A percentile compares a stretch with the other conserved stretches of the same genome.
phyloP scores from a whole-genome alignment of 176 grass and related monocot species.

The Carex parvula region DNA sequence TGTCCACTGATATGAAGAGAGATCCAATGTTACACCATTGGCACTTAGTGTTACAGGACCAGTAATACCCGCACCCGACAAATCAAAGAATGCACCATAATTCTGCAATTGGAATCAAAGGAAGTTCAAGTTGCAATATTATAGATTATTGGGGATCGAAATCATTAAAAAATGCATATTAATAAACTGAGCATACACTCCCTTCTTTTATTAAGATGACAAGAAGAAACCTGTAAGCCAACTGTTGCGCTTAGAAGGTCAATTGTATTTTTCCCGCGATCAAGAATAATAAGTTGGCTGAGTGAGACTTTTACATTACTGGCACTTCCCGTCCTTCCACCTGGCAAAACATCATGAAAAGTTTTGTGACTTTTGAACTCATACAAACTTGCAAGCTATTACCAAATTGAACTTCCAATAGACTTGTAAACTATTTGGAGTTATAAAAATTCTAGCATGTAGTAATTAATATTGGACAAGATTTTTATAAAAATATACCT shows the following conservation, averaged over 20 bases:
- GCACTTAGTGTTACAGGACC: conserved; percentile 85
- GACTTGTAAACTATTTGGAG: neutral
- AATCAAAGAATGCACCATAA: conserved; percentile 93
- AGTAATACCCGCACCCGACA: conserved; percentile 81
- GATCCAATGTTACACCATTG: conserved; percentile 40
- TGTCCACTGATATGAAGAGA: conserved; percentile 78
- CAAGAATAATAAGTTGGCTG: conserved; percentile 51
- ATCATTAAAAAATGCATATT: neutral
- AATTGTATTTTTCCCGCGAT: conserved; percentile 78
- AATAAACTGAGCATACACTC: neutral
- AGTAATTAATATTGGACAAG: conserved; percentile 10
- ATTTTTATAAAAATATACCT: conserved; percentile 42
- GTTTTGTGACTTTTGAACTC: conserved; percentile 5
- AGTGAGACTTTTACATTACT: conserved; percentile 43
- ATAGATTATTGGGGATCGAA: neutral
- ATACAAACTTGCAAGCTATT: neutral
- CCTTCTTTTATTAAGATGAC: neutral
- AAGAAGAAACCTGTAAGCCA: conserved; percentile 63
- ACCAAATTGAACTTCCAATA: neutral
- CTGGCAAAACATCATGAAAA: conserved; percentile 43
- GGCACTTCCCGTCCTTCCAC: conserved; percentile 49
- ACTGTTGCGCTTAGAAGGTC: conserved; percentile 96
- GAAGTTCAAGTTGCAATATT: conserved; percentile 1
- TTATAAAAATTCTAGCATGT: conserved; percentile 6
- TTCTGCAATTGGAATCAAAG: conserved; percentile 46